A percentile compares a stretch with the other conserved stretches of the same genome.
These are phyloP conservation scores for Dryadomyces quercivorus DNA, from an alignment of 2,329 filamentous ascomycete genomes.

Conservation along the genomic window DNA sequence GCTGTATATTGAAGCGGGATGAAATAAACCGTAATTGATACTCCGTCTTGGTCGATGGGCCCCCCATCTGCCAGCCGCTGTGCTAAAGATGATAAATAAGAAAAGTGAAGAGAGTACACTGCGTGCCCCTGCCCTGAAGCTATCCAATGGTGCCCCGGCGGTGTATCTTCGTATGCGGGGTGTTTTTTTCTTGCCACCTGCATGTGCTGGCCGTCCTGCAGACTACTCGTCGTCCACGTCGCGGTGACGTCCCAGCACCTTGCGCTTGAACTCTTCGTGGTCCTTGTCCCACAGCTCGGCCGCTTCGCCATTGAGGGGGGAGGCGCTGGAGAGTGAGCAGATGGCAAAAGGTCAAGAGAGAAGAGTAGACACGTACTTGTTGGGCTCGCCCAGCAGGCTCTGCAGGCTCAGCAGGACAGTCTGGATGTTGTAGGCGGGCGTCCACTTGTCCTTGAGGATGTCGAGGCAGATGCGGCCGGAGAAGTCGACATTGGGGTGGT, in stretches of 20 bases:
- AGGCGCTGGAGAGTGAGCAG: slow-evolving; percentile 48
- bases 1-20: not conserved
- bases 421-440: slow-evolving; percentile 91
- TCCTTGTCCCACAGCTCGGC: slow-evolving; percentile 93
- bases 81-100: slow-evolving; percentile 7
- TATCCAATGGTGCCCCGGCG: slow-evolving; percentile 5
- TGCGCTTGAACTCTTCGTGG: slow-evolving; percentile 73
- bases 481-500: slow-evolving; percentile 98
- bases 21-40: slow-evolving; percentile 5
- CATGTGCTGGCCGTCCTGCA: not conserved
- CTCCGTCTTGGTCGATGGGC: slow-evolving; percentile 4
- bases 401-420: slow-evolving; percentile 88
- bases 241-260: slow-evolving; percentile 49
- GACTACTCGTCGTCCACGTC: slow-evolving; percentile 51
- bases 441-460: slow-evolving; percentile 99
- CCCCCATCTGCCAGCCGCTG: slow-evolving; percentile 6
- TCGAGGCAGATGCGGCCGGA: slow-evolving; percentile 93
- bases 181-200: not conserved
- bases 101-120: not conserved
- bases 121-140: not conserved
- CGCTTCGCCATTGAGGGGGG: slow-evolving; percentile 89
- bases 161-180: not conserved
- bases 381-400: slow-evolving; percentile 89
- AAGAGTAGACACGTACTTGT: slow-evolving; percentile 60
- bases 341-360: not conserved